Conservation (phyloP, 192 early-diverging fungal species). For the Jimgerdemannia lactiflua region DNA sequence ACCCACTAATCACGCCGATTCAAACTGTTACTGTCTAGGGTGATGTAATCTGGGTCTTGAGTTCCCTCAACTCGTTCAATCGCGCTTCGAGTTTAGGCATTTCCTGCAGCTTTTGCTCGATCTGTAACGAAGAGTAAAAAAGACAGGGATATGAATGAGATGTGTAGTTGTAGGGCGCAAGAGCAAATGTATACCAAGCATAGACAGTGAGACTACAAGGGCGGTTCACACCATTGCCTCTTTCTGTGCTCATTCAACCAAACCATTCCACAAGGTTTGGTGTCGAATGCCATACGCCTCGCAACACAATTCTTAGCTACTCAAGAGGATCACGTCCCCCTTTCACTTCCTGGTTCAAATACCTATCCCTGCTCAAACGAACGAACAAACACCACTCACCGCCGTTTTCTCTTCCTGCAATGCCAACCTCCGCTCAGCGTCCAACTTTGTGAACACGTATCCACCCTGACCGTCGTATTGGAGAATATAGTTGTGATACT, state of each 20-base stretch:
- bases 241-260: no score
- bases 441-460: slow-evolving; percentile 88
- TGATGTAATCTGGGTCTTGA: slow-evolving; percentile 3
- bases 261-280: no score
- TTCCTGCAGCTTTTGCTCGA: slow-evolving; percentile 76
- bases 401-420: slow-evolving; percentile 90
- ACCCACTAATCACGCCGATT: no score
- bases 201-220: no score
- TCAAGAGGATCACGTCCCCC: not conserved
- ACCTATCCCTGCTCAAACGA: slow-evolving; percentile 10
- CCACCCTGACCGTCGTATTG: slow-evolving; percentile 98
- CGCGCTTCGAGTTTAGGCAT: slow-evolving; percentile 74
- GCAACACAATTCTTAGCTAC: not conserved
- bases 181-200: no score
- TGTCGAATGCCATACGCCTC: no score
- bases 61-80: slow-evolving; percentile 57
- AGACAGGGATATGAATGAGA: not conserved
- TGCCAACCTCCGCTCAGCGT: slow-evolving; percentile 82
- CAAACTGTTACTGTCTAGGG: no score
- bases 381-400: slow-evolving; percentile 27
- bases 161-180: no score
- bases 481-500: slow-evolving; percentile 93
- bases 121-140: slow-evolving; percentile 16
- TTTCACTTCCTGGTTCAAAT: not conserved
- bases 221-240: not conserved